Evolutionary conservation across 306 rosid genomes (phyloP).

Genomic region (Vigna unguiculata): DNA sequence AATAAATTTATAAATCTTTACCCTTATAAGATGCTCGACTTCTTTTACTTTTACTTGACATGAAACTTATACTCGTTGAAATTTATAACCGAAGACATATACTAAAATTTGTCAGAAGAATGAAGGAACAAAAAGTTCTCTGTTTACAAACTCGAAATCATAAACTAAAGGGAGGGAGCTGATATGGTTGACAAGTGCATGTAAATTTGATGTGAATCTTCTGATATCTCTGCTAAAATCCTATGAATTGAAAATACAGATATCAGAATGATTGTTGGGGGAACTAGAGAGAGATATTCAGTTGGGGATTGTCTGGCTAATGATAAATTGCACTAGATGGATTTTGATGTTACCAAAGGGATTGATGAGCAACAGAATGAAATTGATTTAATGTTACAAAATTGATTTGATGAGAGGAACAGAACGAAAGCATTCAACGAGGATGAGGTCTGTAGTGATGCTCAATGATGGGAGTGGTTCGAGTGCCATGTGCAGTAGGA

Average conservation of each 20-base stretch:
- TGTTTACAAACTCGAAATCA: background rate
- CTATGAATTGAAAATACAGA: no score
- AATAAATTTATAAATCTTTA: no score
- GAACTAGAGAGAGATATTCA: constrained; percentile 33
- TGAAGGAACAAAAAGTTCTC: background rate
- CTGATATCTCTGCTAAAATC: no score
- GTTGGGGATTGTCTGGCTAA: constrained; percentile 2
- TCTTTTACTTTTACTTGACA: no score
- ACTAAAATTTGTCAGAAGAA: background rate
- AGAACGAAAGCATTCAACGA: constrained; percentile 44
- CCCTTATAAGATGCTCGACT: no score
- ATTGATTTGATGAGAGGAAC: constrained; percentile 33
- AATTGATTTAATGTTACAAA: constrained; percentile 56
- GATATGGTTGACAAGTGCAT: no score
- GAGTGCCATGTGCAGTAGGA: constrained; percentile 72
- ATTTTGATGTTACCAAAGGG: constrained; percentile 54
- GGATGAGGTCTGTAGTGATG: constrained; percentile 67
- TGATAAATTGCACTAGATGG: constrained; percentile 37
- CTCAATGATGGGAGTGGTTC: constrained; percentile 73
- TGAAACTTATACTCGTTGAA: no score
- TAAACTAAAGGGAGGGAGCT: no score
- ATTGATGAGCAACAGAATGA: constrained; percentile 26
- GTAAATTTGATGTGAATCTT: no score
- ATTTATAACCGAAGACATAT: no score
- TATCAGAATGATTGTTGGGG: background rate